A percentile compares a stretch with the other conserved stretches of the same genome.
Conservation (phyloP, 2,329 filamentous ascomycete genomes). For the Penicillium brasilianum region DNA sequence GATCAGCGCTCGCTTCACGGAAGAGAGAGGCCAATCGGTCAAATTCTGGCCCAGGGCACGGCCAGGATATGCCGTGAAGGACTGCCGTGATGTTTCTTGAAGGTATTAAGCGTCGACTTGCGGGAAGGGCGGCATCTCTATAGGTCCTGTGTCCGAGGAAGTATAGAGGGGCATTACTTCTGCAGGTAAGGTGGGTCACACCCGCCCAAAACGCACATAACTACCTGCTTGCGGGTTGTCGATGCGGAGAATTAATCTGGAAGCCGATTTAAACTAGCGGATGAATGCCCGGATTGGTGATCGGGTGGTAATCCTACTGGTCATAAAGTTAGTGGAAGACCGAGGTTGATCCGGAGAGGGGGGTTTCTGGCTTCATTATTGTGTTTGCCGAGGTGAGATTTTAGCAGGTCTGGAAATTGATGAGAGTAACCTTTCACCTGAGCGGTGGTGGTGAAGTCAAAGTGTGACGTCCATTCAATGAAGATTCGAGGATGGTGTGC, state of each 20-base stretch:
- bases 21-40: background rate
- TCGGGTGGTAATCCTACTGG: background rate
- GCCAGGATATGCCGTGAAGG: slow-evolving; percentile 4
- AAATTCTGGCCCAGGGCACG: background rate
- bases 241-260: slow-evolving; percentile 4
- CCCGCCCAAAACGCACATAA: background rate
- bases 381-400: background rate
- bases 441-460: background rate
- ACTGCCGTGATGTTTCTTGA: background rate
- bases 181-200: background rate
- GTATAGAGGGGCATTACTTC: background rate
- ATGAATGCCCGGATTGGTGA: slow-evolving; percentile 13
- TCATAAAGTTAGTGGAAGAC: background rate
- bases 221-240: background rate
- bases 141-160: slow-evolving; percentile 2
- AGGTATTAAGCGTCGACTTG: background rate
- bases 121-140: background rate
- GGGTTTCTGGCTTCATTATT: background rate
- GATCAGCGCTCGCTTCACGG: slow-evolving; percentile 13
- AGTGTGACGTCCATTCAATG: no score
- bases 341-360: slow-evolving; percentile 18
- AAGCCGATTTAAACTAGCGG: slow-evolving; percentile 6
- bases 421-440: background rate
- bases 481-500: no score
- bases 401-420: no score